Conservation (phyloP, 257 asterid species). For the Hygrophila difformis region DNA sequence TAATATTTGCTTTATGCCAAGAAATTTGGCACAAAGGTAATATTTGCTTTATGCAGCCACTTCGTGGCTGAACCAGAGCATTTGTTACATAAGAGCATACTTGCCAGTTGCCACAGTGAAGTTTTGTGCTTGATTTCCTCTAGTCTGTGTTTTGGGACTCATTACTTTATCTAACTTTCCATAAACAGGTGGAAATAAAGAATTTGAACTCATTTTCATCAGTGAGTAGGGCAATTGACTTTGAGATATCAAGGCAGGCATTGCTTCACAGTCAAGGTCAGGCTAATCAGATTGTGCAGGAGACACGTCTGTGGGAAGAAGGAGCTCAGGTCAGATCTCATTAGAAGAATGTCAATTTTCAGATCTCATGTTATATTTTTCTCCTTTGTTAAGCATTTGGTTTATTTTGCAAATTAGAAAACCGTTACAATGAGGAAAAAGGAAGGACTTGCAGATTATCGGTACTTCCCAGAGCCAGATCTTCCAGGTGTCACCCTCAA, state of each 20-base stretch:
- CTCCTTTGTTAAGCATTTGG: conserved; percentile 11
- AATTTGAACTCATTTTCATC: conserved; percentile 95
- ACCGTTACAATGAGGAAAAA: conserved; percentile 95
- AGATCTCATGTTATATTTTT: neutral
- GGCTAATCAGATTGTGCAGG: conserved; percentile 78
- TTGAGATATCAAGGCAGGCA: conserved; percentile 86
- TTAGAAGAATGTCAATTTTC: conserved; percentile 3
- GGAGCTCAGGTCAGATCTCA: conserved; percentile 74
- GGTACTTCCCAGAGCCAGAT: conserved; percentile 99
- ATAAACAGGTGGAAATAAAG: conserved; percentile 86
- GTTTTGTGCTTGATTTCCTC: neutral
- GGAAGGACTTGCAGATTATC: conserved; percentile 97
- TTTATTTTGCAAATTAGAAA: conserved; percentile 43
- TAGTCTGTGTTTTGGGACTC: neutral
- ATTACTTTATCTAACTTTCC: conserved; percentile 11
- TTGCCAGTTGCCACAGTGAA: too few relatives aligned
- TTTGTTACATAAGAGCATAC: neutral
- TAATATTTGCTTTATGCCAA: too few relatives aligned
- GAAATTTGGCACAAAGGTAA: conserved; percentile 2
- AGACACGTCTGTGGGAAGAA: conserved; percentile 99
- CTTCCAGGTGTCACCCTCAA: conserved; percentile 81
- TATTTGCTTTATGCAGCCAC: conserved; percentile 9
- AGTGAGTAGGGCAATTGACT: conserved; percentile 86
- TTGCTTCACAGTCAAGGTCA: conserved; percentile 71
- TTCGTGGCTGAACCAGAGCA: conserved; percentile 7